phyloP scores from a whole-genome alignment of 2,329 filamentous ascomycete genomes.

The Diaporthe amygdali region DNA sequence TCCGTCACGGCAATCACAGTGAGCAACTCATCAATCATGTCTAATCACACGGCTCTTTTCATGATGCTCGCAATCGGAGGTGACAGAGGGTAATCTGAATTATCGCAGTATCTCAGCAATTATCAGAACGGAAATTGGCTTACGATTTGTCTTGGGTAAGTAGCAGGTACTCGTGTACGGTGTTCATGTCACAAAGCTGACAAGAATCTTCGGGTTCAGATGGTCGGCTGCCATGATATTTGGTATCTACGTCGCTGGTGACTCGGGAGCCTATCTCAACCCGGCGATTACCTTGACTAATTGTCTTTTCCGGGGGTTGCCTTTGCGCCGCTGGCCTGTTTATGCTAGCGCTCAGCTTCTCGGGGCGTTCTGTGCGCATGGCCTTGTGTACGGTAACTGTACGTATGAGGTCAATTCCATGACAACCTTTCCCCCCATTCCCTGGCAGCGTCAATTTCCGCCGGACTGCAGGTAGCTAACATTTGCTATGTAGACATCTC shows the following conservation, averaged over 20 bases:
- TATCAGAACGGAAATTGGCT: constrained; percentile 8
- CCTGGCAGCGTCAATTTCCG: no score
- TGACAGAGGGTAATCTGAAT: neutral
- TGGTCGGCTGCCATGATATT: constrained; percentile 16
- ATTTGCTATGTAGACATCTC: neutral
- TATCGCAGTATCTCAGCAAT: neutral
- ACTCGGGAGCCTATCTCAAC: constrained; percentile 11
- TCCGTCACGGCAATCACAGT: neutral
- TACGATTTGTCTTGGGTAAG: constrained; percentile 9
- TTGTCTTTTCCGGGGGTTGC: constrained; percentile 11
- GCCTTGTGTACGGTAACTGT: constrained; percentile 12
- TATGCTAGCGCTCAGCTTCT: neutral
- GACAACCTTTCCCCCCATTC: neutral
- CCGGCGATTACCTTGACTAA: constrained; percentile 13
- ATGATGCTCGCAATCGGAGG: no score
- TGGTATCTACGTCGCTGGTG: constrained; percentile 10
- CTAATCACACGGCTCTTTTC: neutral
- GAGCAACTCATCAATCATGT: neutral
- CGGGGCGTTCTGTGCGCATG: constrained; percentile 1
- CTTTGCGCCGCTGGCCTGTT: constrained; percentile 6
- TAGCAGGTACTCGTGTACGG: no score
- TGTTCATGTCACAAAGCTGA: neutral
- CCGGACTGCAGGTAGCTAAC: neutral
- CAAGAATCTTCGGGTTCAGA: neutral
- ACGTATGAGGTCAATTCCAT: neutral